Conservation (phyloP, 1,284 basidiomycete genomes). For the Leccinum griseonigrum region DNA sequence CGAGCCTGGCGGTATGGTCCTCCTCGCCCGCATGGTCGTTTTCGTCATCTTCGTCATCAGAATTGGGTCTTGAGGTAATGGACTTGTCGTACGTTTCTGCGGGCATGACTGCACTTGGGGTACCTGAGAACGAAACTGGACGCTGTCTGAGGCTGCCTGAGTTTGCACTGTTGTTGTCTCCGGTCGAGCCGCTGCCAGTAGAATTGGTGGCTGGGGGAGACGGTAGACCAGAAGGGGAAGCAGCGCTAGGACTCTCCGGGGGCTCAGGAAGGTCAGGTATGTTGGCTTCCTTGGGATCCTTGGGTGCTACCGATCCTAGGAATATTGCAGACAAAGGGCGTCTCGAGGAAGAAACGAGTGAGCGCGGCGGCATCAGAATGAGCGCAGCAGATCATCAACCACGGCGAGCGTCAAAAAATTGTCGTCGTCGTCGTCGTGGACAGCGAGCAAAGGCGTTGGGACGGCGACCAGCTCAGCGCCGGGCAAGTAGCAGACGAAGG, state of each 20-base stretch:
- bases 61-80: conserved; percentile 28
- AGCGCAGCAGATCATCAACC: conserved; percentile 29
- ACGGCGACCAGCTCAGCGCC: conserved; percentile 25
- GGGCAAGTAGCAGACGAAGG: conserved; percentile 10
- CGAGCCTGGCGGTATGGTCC: conserved; percentile 65
- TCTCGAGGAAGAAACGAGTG: conserved; percentile 32
- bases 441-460: conserved; percentile 22
- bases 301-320: conserved; percentile 33
- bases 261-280: conserved; percentile 70
- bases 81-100: conserved; percentile 32
- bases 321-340: conserved; percentile 38
- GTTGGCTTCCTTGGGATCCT: conserved; percentile 27
- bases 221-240: conserved; percentile 59
- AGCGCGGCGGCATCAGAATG: conserved; percentile 36
- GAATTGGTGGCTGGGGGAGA: conserved; percentile 80
- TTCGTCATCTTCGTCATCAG: conserved; percentile 52
- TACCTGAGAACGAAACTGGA: conserved; percentile 29
- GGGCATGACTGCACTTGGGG: conserved; percentile 33
- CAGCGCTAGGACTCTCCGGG: conserved; percentile 52
- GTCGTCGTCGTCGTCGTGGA: conserved; percentile 25
- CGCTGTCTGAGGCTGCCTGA: conserved; percentile 46
- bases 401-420: conserved; percentile 15
- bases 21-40: conserved; percentile 62
- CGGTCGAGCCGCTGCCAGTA: conserved; percentile 73
- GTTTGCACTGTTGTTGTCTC: conserved; percentile 54